These are phyloP conservation scores for Cucurbitaria berberidis DNA, from an alignment of 2,329 filamentous ascomycete species.

Conservation along the genomic window DNA sequence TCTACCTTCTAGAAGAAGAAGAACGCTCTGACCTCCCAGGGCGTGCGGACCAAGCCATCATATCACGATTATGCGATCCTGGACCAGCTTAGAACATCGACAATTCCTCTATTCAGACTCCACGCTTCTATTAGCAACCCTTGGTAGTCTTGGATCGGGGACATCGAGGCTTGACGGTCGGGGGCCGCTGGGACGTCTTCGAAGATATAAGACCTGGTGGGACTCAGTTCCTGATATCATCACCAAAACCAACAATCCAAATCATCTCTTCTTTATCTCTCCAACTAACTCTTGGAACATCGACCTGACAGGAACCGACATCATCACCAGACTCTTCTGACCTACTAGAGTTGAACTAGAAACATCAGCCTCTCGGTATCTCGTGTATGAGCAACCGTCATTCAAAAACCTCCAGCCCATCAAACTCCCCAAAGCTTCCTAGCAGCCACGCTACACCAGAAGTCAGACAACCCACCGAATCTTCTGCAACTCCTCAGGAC, in stretches of 20 bases:
- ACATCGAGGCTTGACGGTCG: constrained; percentile 9
- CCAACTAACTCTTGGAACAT: background rate
- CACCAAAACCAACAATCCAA: constrained; percentile 10
- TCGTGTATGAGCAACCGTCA: constrained; percentile 32
- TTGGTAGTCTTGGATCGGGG: constrained; percentile 22
- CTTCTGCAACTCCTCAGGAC: constrained; percentile 11
- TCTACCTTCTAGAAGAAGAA: constrained; percentile 13
- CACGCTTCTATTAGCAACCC: constrained; percentile 29
- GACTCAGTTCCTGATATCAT: constrained; percentile 15
- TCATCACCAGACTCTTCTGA: constrained; percentile 1
- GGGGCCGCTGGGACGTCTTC: constrained; percentile 14
- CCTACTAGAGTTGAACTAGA: constrained; percentile 1
- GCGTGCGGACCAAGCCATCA: constrained; percentile 24
- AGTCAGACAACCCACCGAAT: constrained; percentile 8
- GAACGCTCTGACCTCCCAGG: constrained; percentile 28
- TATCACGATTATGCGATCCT: constrained; percentile 34
- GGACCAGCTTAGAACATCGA: constrained; percentile 30
- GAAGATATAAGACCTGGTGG: constrained; percentile 32
- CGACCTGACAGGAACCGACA: constrained; percentile 8
- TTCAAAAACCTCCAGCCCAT: constrained; percentile 29
- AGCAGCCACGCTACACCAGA: constrained; percentile 13
- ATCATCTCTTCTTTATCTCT: constrained; percentile 1
- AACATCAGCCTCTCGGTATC: constrained; percentile 1
- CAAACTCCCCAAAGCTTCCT: constrained; percentile 25
- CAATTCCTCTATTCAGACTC: constrained; percentile 26